phyloP scores from a whole-genome alignment of 1,284 basidiomycete genomes.

The Cryptococcus jaspeensis region DNA sequence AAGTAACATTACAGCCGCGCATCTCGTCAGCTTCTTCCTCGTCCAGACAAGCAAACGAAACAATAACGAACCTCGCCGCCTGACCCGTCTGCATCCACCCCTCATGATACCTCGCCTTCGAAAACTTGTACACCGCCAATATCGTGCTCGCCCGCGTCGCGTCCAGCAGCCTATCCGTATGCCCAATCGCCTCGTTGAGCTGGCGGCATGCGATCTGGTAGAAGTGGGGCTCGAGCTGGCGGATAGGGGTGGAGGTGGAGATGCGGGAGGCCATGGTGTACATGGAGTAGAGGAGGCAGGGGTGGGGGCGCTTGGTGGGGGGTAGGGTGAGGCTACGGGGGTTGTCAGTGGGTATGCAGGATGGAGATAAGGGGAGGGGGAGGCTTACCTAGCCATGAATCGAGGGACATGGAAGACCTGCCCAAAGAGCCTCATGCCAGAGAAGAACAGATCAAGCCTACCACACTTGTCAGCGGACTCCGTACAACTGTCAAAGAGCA shows the following conservation, averaged over 20 bases:
- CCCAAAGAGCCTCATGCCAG: conserved; percentile 30
- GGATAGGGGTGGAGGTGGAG: conserved; percentile 31
- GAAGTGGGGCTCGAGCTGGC: conserved; percentile 37
- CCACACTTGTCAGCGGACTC: conserved; percentile 2
- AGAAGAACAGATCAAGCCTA: conserved; percentile 42
- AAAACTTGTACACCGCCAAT: conserved; percentile 40
- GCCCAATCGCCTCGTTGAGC: conserved; percentile 28
- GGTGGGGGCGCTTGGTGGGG: conserved; percentile 36
- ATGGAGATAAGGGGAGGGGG: conserved; percentile 29
- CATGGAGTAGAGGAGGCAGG: conserved; percentile 44
- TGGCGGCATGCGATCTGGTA: conserved; percentile 30
- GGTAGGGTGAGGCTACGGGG: conserved; percentile 34
- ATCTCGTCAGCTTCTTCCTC: background rate
- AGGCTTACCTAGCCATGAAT: conserved; percentile 38
- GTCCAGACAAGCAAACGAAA: background rate
- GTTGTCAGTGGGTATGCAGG: conserved; percentile 33
- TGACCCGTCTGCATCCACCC: conserved; percentile 38
- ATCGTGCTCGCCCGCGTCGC: conserved; percentile 38
- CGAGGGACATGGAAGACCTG: conserved; percentile 40
- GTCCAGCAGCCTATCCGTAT: conserved; percentile 37
- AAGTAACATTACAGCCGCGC: too few relatives aligned
- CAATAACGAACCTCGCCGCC: conserved; percentile 25
- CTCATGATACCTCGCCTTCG: conserved; percentile 35
- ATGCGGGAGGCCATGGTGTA: conserved; percentile 37
- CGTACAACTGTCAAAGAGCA: too few relatives aligned